Base-by-base conservation (phyloP, 2,329 filamentous ascomycete genomes). In the Gyromitra esculenta region DNA sequence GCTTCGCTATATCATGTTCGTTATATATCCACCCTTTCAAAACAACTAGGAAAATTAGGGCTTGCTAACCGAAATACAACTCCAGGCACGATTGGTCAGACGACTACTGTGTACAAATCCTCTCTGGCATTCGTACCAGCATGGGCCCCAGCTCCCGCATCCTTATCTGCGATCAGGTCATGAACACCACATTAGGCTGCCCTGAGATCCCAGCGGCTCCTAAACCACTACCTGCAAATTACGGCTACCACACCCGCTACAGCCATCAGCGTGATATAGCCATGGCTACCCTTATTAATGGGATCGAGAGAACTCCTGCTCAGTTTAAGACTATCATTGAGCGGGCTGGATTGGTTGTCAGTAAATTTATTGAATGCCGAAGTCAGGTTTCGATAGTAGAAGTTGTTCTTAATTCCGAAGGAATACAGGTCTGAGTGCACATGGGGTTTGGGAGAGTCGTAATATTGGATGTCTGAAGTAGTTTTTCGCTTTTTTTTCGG, bases 261-360 rank as follows among this genome's bases (percentile, higher is more conserved):
- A 81, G 79, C 1, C 82, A 83, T 54, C 78, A 81, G 56, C 81
- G 82, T 0, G 83, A 83, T 59, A 72, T 83, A 7, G 79, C 78
- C 43, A 81, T 84, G 80, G 83, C 83, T 82, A 71, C 81, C 1
- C 80, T 81, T 45, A 82, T 83, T 76, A 84, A 83, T 56, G 83
- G 83, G 0, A 84, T 84, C 48, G 83, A 84, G 79, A 78, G 82
- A 1, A 83, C 81, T 50, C 83, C 82, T 0, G 79, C 78, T 1
- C 80, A 84, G 57, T 82, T 83, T 60, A 76, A 78, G 11, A 73
- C 65, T 21, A 74, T 84, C 5, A 52, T 82, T 35, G 78, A 82
- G 63, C 68, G 68, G 25, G 81, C 83, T 6, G 82, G 82, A 0
- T 76, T 84, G 43, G 78, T 75, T 71, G 57, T 83, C 5, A 80